Evolutionary conservation across 1,284 basidiomycete genomes (phyloP).

Genomic region (Neolentinus lepideus): DNA sequence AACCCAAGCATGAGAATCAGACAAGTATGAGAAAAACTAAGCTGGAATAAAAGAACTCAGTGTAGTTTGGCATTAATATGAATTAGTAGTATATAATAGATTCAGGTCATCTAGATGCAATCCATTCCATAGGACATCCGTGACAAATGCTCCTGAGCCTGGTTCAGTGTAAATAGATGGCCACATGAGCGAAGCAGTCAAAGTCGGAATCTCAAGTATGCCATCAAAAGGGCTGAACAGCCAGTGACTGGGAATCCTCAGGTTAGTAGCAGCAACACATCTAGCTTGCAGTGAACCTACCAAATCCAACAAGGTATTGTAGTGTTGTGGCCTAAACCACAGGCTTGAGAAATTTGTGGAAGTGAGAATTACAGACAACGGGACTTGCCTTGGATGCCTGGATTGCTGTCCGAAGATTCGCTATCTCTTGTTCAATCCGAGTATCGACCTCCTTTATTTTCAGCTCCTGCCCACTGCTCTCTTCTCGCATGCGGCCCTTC

Average conservation of each 20-base stretch:
- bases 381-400: constrained; percentile 79
- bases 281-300: constrained; percentile 33
- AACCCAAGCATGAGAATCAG: too few species aligned
- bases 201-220: constrained; percentile 68
- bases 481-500: constrained; percentile 94
- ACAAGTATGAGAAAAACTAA: too few species aligned
- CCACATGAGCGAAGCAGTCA: too few species aligned
- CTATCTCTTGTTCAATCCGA: constrained; percentile 95
- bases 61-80: too few species aligned
- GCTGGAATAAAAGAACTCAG: too few species aligned
- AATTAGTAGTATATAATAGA: too few species aligned
- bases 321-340: constrained; percentile 63
- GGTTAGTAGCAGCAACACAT: constrained; percentile 7
- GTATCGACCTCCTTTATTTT: constrained; percentile 99
- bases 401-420: constrained; percentile 82
- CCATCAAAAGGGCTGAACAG: constrained; percentile 82
- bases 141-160: too few species aligned
- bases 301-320: constrained; percentile 79
- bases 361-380: background rate
- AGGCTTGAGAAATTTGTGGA: constrained; percentile 5
- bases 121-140: too few species aligned
- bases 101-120: too few species aligned
- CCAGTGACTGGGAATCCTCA: constrained; percentile 58
- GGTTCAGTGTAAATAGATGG: too few species aligned
- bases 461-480: constrained; percentile 86